A percentile compares a stretch with the other conserved stretches of the same genome.
Evolutionary conservation across 495 filamentous ascomycete species (phyloP).

Genomic region (Penicillium psychrofluorescens): DNA sequence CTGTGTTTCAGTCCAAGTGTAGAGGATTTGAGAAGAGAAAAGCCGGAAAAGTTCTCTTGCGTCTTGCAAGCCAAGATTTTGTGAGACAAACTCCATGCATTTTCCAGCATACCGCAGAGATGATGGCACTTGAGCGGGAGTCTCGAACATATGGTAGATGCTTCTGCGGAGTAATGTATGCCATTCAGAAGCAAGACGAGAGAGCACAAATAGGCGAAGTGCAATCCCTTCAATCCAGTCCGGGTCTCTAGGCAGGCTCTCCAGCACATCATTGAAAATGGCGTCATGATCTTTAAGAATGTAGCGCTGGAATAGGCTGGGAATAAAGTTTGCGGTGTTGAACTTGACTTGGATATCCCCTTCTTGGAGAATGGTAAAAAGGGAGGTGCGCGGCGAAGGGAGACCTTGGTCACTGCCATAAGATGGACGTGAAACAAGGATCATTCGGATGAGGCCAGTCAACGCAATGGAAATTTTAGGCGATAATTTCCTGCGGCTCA

Average conservation of each 20-base stretch:
- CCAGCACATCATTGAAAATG: conserved; percentile 71
- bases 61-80: conserved; percentile 51
- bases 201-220: conserved; percentile 67
- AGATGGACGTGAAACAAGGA: conserved; percentile 56
- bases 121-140: conserved; percentile 57
- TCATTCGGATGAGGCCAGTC: conserved; percentile 55
- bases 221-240: conserved; percentile 78
- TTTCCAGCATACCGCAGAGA: conserved; percentile 62
- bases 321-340: conserved; percentile 57
- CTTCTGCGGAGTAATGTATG: conserved; percentile 72
- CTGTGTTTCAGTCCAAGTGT: conserved; percentile 74
- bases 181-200: conserved; percentile 70
- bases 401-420: conserved; percentile 50
- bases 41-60: conserved; percentile 71
- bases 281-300: conserved; percentile 71
- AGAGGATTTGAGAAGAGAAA: conserved; percentile 87
- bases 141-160: conserved; percentile 91
- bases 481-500: conserved; percentile 60
- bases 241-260: conserved; percentile 61
- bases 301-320: conserved; percentile 73
- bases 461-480: conserved; percentile 58
- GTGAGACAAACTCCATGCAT: conserved; percentile 61
- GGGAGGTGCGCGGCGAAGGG: conserved; percentile 63
- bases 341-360: conserved; percentile 70
- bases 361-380: conserved; percentile 63